Conservation (phyloP, 306 rosid genomes). For the Elaeagnus macrophylla region DNA sequence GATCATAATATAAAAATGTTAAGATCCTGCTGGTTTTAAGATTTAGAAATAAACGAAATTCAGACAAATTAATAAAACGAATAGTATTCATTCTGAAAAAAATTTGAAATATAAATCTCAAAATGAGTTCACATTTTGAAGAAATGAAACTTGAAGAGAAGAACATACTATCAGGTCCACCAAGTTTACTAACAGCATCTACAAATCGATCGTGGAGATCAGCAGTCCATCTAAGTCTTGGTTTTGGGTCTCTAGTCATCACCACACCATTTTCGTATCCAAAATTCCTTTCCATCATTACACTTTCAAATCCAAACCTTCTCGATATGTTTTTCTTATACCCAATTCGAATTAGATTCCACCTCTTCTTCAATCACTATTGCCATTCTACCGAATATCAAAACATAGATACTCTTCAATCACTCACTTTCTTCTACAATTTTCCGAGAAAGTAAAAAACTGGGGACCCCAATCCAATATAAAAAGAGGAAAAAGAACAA, state of each 20-base stretch:
- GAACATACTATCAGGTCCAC: slow-evolving; percentile 85
- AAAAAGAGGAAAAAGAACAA: too few relatives aligned
- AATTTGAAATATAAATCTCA: too few relatives aligned
- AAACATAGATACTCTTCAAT: too few relatives aligned
- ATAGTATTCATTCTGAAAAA: too few relatives aligned
- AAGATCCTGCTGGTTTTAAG: too few relatives aligned
- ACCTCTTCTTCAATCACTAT: neutral
- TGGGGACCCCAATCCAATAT: too few relatives aligned
- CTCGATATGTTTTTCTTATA: neutral
- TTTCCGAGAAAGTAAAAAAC: too few relatives aligned
- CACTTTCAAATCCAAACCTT: neutral
- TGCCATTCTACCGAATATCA: neutral
- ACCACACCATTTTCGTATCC: slow-evolving; percentile 52
- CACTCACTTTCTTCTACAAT: too few relatives aligned
- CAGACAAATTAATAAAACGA: neutral
- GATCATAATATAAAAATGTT: neutral
- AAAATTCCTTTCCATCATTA: slow-evolving; percentile 30
- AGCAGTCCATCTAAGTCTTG: slow-evolving; percentile 88
- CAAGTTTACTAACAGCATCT: slow-evolving; percentile 91
- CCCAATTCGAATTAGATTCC: slow-evolving; percentile 18
- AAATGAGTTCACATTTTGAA: too few relatives aligned
- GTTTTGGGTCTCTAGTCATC: slow-evolving; percentile 92
- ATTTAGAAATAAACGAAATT: too few relatives aligned
- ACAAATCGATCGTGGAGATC: slow-evolving; percentile 90
- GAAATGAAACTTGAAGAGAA: neutral